Evolutionary conservation across 345 rosid species (phyloP).

Genomic region (Melastoma malabathricum): DNA sequence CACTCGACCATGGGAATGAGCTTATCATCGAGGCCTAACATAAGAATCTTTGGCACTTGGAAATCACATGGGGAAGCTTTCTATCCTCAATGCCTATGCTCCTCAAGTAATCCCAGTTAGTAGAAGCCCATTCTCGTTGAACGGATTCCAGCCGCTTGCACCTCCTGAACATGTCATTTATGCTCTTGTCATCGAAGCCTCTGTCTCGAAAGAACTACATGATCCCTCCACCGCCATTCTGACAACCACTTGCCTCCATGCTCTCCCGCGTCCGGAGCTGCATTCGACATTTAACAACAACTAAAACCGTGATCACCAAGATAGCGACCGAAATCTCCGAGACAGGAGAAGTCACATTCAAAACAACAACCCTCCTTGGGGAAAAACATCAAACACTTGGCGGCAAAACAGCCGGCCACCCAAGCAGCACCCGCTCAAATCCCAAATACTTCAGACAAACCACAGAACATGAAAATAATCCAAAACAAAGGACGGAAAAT

Average conservation of each 20-base stretch:
- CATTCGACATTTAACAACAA: too few relatives aligned
- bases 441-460: too few relatives aligned
- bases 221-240: conserved; percentile 10
- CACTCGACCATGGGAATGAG: conserved; percentile 13
- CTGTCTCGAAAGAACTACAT: conserved; percentile 15
- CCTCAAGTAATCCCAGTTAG: conserved; percentile 16
- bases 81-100: conserved; percentile 15
- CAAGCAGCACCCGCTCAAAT: too few relatives aligned
- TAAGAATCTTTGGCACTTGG: conserved; percentile 13
- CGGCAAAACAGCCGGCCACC: too few relatives aligned
- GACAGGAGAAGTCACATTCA: too few relatives aligned
- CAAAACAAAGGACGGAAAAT: too few relatives aligned
- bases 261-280: neutral
- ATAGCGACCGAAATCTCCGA: too few relatives aligned
- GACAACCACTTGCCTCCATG: conserved; percentile 10
- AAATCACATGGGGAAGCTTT: conserved; percentile 12
- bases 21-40: conserved; percentile 12
- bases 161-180: conserved; percentile 13
- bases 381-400: too few relatives aligned
- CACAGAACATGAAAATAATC: too few relatives aligned
- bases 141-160: conserved; percentile 13
- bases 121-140: conserved; percentile 11
- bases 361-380: too few relatives aligned
- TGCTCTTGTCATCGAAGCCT: conserved; percentile 13
- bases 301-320: too few relatives aligned